Conservation (phyloP, 805 yeast species). For the Ogataea degrootiae region DNA sequence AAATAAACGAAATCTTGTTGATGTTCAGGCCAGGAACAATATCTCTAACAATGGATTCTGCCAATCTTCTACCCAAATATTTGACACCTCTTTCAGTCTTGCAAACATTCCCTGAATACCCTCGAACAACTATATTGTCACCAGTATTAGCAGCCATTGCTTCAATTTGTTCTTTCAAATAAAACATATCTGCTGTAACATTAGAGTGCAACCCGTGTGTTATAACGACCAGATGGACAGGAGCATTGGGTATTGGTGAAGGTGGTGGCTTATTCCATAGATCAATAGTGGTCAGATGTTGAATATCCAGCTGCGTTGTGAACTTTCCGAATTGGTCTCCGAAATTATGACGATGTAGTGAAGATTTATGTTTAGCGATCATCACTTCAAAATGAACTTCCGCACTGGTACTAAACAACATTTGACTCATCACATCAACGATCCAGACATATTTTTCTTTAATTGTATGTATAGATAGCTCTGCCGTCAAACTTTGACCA, state of each 20-base stretch:
- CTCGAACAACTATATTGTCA: conserved; percentile 75
- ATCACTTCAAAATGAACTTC: conserved; percentile 62
- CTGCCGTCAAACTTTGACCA: conserved; percentile 57
- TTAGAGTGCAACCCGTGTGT: conserved; percentile 95
- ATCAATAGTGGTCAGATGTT: conserved; percentile 55
- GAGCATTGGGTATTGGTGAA: conserved; percentile 32
- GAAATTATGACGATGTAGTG: conserved; percentile 23
- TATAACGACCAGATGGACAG: conserved; percentile 76
- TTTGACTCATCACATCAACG: conserved; percentile 76
- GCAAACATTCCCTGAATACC: conserved; percentile 78
- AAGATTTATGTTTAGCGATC: conserved; percentile 43
- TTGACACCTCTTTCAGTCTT: conserved; percentile 87
- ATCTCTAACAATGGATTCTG: conserved; percentile 60
- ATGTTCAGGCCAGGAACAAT: conserved; percentile 41
- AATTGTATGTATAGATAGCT: conserved; percentile 60
- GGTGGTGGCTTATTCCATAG: conserved; percentile 73
- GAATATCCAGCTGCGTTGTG: conserved; percentile 38
- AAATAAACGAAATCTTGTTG: conserved; percentile 73
- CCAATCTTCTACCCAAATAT: conserved; percentile 77
- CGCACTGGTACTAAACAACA: conserved; percentile 65
- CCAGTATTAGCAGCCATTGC: conserved; percentile 34
- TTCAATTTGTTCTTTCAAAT: conserved; percentile 76
- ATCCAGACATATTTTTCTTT: conserved; percentile 64
- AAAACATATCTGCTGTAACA: conserved; percentile 84
- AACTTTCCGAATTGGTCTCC: conserved; percentile 23